Evolutionary conservation across 108 stramenopile genomes (phyloP).

Genomic region (Stephanodiscus minutulus): DNA sequence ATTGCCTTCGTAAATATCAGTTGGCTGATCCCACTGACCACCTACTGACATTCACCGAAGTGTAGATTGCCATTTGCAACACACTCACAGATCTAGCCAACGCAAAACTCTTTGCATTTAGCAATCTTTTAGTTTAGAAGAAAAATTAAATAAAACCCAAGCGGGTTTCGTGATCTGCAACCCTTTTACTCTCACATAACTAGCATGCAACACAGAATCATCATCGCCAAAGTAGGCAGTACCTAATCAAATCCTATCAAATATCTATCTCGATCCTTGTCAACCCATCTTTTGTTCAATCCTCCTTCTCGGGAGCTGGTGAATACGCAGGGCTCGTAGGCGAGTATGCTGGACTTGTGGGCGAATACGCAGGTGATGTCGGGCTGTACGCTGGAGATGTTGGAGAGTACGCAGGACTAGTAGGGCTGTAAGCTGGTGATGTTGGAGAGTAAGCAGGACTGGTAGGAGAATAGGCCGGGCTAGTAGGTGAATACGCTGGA

Average conservation of each 20-base stretch:
- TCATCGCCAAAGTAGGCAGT: background rate
- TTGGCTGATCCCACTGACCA: no score
- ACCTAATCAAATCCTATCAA: background rate
- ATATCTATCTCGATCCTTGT: background rate
- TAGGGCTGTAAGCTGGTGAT: constrained; percentile 75
- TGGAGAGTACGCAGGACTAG: constrained; percentile 83
- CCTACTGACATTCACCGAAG: no score
- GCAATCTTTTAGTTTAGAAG: background rate
- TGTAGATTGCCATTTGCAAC: no score
- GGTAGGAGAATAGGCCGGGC: constrained; percentile 76
- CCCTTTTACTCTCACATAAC: background rate
- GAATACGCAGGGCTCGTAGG: constrained; percentile 71
- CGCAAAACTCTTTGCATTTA: background rate
- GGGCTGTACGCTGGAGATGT: constrained; percentile 76
- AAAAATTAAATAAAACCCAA: background rate
- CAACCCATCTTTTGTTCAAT: background rate
- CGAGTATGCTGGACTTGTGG: constrained; percentile 75
- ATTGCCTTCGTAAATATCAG: no score
- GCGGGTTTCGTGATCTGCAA: background rate
- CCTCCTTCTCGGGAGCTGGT: constrained; percentile 14
- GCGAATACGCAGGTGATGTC: constrained; percentile 76
- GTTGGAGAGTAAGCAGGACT: constrained; percentile 90
- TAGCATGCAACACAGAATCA: background rate
- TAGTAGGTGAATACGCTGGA: constrained; percentile 15
- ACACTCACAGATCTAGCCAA: no score